phyloP scores from a whole-genome alignment of 2,329 filamentous ascomycete species.

The Tothia fuscella region DNA sequence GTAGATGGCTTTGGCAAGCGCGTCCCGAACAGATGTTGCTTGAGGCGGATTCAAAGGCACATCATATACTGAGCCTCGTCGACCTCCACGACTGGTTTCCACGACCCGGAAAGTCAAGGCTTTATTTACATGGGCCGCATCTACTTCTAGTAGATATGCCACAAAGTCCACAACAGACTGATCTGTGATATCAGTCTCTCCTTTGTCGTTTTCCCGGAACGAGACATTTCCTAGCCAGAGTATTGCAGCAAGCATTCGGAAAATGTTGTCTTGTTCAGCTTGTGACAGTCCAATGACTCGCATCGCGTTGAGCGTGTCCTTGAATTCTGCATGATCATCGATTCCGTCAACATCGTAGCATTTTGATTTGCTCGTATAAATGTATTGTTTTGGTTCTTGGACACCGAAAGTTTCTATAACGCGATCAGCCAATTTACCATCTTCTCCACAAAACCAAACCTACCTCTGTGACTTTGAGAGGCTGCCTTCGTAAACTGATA shows the following conservation, averaged over 20 bases:
- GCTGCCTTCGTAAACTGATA: constrained; percentile 98
- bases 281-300: constrained; percentile 80
- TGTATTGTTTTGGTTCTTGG: constrained; percentile 82
- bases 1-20: constrained; percentile 89
- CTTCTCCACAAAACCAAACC: constrained; percentile 10
- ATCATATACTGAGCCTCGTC: constrained; percentile 56
- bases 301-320: constrained; percentile 90
- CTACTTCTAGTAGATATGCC: constrained; percentile 84
- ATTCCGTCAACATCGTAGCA: constrained; percentile 92
- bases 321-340: constrained; percentile 79
- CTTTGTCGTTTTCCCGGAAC: constrained; percentile 78
- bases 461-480: constrained; percentile 65
- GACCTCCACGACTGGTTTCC: constrained; percentile 54
- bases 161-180: constrained; percentile 89
- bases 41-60: constrained; percentile 79
- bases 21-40: constrained; percentile 77
- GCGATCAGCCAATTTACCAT: background rate
- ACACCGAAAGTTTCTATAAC: constrained; percentile 58
- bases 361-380: constrained; percentile 88
- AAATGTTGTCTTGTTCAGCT: constrained; percentile 87
- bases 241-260: constrained; percentile 84
- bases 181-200: constrained; percentile 77
- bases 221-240: constrained; percentile 92
- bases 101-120: constrained; percentile 84
- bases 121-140: constrained; percentile 66